phyloP scores from a whole-genome alignment of 2,329 filamentous ascomycete genomes.

The Epichloe uncinata region DNA sequence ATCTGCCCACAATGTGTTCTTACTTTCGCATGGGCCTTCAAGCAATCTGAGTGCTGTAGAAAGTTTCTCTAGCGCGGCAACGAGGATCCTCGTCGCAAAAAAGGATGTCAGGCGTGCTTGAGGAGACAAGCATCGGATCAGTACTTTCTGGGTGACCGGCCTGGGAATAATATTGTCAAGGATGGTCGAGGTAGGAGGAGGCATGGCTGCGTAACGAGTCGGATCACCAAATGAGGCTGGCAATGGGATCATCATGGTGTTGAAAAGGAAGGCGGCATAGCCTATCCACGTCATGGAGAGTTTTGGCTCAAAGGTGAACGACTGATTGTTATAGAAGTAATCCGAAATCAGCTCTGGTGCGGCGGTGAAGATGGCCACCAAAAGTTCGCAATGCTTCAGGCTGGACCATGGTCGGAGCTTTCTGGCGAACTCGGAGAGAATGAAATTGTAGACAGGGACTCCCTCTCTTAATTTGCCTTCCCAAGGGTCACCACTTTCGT shows the following conservation, averaged over 20 bases:
- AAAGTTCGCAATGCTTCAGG: slow-evolving; percentile 65
- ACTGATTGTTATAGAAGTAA: slow-evolving; percentile 70
- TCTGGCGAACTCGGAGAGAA: slow-evolving; percentile 65
- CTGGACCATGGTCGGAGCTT: slow-evolving; percentile 74
- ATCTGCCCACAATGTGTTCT: slow-evolving; percentile 49
- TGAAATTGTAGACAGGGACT: slow-evolving; percentile 65
- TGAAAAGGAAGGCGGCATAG: slow-evolving; percentile 79
- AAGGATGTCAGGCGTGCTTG: slow-evolving; percentile 70
- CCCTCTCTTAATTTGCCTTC: slow-evolving; percentile 53
- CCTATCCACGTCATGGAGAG: slow-evolving; percentile 90
- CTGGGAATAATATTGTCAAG: slow-evolving; percentile 80
- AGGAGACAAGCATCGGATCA: slow-evolving; percentile 66
- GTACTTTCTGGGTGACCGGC: slow-evolving; percentile 65
- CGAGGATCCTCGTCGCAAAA: slow-evolving; percentile 76
- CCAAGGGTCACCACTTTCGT: slow-evolving; percentile 49
- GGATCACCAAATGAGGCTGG: slow-evolving; percentile 59
- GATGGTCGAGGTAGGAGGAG: slow-evolving; percentile 65
- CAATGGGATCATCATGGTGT: slow-evolving; percentile 60
- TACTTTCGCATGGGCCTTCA: slow-evolving; percentile 26
- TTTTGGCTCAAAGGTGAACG: slow-evolving; percentile 83
- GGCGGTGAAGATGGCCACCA: slow-evolving; percentile 64
- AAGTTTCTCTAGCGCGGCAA: slow-evolving; percentile 69
- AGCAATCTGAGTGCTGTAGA: slow-evolving; percentile 49
- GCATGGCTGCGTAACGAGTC: slow-evolving; percentile 46
- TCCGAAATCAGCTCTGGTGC: slow-evolving; percentile 79